Base-by-base conservation (phyloP, 179 eudicot species). In the Camellia oleifera region DNA sequence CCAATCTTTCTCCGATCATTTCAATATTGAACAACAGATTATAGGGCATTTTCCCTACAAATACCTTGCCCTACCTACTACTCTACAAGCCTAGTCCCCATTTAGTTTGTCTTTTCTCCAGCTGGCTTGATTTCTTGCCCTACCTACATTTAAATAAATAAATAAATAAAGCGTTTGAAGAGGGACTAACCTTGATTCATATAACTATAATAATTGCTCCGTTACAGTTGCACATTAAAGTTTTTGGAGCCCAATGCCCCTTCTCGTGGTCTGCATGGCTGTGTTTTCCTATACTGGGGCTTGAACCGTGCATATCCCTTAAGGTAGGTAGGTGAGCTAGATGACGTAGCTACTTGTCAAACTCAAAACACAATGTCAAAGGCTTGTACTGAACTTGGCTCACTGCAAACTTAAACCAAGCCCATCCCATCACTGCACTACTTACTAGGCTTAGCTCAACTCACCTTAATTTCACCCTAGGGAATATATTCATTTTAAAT, bases 311-410 rank as follows among this genome's bases (percentile, higher is more conserved):
- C 61, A 57, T 10, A 57, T 57, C 14, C 52, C 52, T 48, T 48
- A 48, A 48, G 61, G 61, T 1, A 11, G 61, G 61, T 15, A 4
- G 64, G 64, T 61, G 64, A 17, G 64, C 20, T 61, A n/a, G 64
- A 61, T 61, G 64, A 61, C n/a, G 18, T 54, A 54, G 58, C 13
- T 8, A 13, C 13, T 69, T 14, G 52, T 44, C 7, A 46, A 42
- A 7, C 20, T 69, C 26, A 17, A 45, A 68, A 69, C 17, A n/a
- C 44, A 70, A 10, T 12, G 57, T 45, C 57, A 18, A 23, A 44
- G 53, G 69, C 69, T n/a, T 48, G 54, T 69, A 70, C 74, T 11
- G 7, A 70, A 56, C 74, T 61, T 61, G n/a, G 44, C 18, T 58
- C 45, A 6, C 8, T 72, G 61, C 42, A 76, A 44, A 44, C 56